These are phyloP conservation scores for Mucor plumbeus DNA, from an alignment of 371 early-diverging fungal species.

Conservation along the genomic window DNA sequence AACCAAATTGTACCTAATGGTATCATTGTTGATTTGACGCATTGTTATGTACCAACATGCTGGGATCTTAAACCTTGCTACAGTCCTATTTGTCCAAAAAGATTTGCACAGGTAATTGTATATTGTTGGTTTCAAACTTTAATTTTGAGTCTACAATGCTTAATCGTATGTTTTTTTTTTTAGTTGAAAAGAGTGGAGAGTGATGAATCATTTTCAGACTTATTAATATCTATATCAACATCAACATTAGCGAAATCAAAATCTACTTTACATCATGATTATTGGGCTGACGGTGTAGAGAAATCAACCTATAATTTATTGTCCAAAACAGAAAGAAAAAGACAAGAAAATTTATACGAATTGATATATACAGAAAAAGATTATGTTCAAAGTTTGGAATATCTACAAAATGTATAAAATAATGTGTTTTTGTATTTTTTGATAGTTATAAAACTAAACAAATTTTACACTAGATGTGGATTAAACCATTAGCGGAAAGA, in stretches of 20 bases:
- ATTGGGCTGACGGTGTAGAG: constrained; percentile 72
- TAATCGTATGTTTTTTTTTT: not conserved
- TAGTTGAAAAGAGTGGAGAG: constrained; percentile 7
- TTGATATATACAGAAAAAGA: constrained; percentile 89
- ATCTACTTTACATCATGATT: constrained; percentile 18
- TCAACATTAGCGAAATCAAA: not conserved
- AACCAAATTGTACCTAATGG: constrained; percentile 43
- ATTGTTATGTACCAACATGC: constrained; percentile 79
- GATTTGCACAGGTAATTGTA: constrained; percentile 40
- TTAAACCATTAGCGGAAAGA: constrained; percentile 69
- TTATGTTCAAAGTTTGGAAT: constrained; percentile 80
- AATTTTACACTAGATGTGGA: constrained; percentile 64
- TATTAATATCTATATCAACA: not conserved
- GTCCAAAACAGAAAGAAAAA: constrained; percentile 77
- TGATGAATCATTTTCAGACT: not conserved
- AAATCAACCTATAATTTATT: constrained; percentile 70
- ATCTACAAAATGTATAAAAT: constrained; percentile 36
- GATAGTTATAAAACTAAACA: not conserved
- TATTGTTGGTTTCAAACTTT: not conserved
- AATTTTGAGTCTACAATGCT: not conserved
- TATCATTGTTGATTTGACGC: constrained; percentile 67
- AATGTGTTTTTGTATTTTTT: not conserved
- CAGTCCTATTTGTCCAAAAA: constrained; percentile 68
- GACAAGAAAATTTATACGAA: constrained; percentile 94
- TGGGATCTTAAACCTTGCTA: constrained; percentile 64